These are phyloP conservation scores for Moelleriella libera DNA, from an alignment of 2,329 filamentous ascomycete species.

Conservation along the genomic window DNA sequence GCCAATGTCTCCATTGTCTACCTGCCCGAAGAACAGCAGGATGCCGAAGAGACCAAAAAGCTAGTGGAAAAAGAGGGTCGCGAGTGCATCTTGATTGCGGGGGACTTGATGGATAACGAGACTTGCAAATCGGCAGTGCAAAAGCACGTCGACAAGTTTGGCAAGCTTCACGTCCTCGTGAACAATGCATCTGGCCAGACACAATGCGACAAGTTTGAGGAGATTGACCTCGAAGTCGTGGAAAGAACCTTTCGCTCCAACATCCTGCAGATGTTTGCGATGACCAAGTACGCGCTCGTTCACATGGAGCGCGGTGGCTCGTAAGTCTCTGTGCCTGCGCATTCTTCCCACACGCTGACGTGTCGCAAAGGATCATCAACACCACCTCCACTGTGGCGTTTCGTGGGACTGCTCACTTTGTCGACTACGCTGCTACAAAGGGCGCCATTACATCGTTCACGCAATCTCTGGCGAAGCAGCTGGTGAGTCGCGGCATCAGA, in stretches of 20 bases:
- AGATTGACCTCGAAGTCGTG: conserved; percentile 39
- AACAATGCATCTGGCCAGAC: conserved; percentile 46
- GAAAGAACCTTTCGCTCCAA: conserved; percentile 43
- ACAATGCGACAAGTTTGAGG: conserved; percentile 33
- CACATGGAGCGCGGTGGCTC: conserved; percentile 36
- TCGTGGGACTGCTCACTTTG: conserved; percentile 31
- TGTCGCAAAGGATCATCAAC: conserved; percentile 35
- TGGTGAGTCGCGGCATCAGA: conserved; percentile 40
- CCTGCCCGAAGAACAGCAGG: conserved; percentile 38
- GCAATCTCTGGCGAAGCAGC: conserved; percentile 33
- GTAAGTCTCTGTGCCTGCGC: conserved; percentile 14
- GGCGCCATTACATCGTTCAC: conserved; percentile 44
- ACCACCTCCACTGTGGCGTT: conserved; percentile 39
- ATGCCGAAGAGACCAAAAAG: conserved; percentile 38
- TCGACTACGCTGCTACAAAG: conserved; percentile 44
- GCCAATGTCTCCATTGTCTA: conserved; percentile 42
- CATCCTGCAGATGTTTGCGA: conserved; percentile 43
- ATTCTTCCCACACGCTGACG: not conserved
- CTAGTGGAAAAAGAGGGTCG: conserved; percentile 35
- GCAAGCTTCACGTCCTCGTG: conserved; percentile 34
- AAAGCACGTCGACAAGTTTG: conserved; percentile 34
- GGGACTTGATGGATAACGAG: conserved; percentile 32
- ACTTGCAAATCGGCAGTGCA: conserved; percentile 36
- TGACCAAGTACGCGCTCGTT: conserved; percentile 40
- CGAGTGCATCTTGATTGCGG: conserved; percentile 30